Percentiles rank a stretch among this genome's conserved stretches.
These are phyloP conservation scores for Ciborinia camelliae DNA, from an alignment of 2,329 filamentous ascomycete species.

Conservation along the genomic window DNA sequence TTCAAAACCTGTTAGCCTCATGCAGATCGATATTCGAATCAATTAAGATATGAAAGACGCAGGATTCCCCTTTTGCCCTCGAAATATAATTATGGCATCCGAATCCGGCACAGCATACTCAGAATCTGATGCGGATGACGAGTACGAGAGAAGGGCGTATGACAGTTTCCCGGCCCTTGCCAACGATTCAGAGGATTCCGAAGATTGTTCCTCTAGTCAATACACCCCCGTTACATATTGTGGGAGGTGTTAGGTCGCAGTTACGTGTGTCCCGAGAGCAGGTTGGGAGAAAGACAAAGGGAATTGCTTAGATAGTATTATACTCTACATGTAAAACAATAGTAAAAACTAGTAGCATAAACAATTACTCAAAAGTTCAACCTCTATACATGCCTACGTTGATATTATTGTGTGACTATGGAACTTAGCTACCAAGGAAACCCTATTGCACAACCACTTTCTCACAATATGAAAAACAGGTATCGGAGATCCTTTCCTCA, in stretches of 20 bases:
- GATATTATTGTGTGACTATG: too few species aligned
- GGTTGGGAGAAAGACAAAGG: too few species aligned
- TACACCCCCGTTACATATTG: conserved; percentile 74
- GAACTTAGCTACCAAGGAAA: too few species aligned
- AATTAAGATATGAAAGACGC: conserved; percentile 33
- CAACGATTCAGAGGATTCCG: conserved; percentile 67
- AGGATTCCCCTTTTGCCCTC: background rate
- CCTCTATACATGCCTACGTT: too few species aligned
- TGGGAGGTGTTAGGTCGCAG: background rate
- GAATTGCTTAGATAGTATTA: too few species aligned
- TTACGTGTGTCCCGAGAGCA: too few species aligned
- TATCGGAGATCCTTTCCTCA: too few species aligned
- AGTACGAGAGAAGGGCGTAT: conserved; percentile 71
- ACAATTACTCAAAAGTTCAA: too few species aligned
- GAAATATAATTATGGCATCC: conserved; percentile 47
- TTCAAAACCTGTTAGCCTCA: conserved; percentile 35
- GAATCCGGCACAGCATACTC: conserved; percentile 67
- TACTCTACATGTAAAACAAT: too few species aligned
- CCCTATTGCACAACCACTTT: too few species aligned
- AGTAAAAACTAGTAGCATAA: too few species aligned
- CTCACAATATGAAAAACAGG: too few species aligned
- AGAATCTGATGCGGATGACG: conserved; percentile 78
- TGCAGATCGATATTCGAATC: conserved; percentile 21
- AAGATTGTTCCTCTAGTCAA: conserved; percentile 60
- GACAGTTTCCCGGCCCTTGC: conserved; percentile 63